These are phyloP conservation scores for Sugiyamaella boreocaroliniensis DNA, from an alignment of 805 yeast species.

Conservation along the genomic window DNA sequence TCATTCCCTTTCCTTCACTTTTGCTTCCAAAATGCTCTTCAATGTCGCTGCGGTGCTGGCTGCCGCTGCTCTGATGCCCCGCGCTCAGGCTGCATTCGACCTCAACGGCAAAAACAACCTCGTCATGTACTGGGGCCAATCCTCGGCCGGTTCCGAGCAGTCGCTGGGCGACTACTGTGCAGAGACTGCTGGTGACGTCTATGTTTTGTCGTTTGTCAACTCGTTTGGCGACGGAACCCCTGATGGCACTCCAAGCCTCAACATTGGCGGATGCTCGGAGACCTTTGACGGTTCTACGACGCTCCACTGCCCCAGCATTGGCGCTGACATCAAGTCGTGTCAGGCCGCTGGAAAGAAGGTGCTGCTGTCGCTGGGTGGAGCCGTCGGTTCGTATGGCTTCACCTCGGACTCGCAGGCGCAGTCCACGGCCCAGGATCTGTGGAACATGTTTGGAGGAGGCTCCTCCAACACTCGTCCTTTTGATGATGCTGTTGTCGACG, in stretches of 20 bases:
- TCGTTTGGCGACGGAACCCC: slow-evolving; percentile 42
- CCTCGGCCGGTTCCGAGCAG: slow-evolving; percentile 51
- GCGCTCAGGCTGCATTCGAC: slow-evolving; percentile 17
- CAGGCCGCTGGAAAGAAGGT: slow-evolving; percentile 68
- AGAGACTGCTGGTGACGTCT: slow-evolving; percentile 55
- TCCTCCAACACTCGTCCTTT: slow-evolving; percentile 34
- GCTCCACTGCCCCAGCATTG: slow-evolving; percentile 42
- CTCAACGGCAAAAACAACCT: slow-evolving; percentile 44
- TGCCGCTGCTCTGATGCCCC: slow-evolving; percentile 8
- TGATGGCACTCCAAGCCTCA: slow-evolving; percentile 10
- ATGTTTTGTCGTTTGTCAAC: slow-evolving; percentile 60
- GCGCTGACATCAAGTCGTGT: slow-evolving; percentile 60
- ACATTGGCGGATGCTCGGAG: slow-evolving; percentile 14
- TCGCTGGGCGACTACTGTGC: slow-evolving; percentile 55
- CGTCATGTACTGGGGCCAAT: slow-evolving; percentile 84
- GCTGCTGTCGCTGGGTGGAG: slow-evolving; percentile 57
- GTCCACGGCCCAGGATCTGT: slow-evolving; percentile 36
- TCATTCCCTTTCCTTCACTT: background rate
- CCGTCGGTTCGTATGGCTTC: slow-evolving; percentile 48
- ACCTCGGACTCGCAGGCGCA: slow-evolving; percentile 40
- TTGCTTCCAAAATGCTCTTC: slow-evolving; percentile 1
- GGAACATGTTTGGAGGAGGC: slow-evolving; percentile 48
- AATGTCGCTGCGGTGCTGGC: slow-evolving; percentile 1
- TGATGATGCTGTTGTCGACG: slow-evolving; percentile 54
- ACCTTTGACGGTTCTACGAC: slow-evolving; percentile 32